Evolutionary conservation across 2,329 filamentous ascomycete species (phyloP).

Genomic region (Paecilomyces fulvus): DNA sequence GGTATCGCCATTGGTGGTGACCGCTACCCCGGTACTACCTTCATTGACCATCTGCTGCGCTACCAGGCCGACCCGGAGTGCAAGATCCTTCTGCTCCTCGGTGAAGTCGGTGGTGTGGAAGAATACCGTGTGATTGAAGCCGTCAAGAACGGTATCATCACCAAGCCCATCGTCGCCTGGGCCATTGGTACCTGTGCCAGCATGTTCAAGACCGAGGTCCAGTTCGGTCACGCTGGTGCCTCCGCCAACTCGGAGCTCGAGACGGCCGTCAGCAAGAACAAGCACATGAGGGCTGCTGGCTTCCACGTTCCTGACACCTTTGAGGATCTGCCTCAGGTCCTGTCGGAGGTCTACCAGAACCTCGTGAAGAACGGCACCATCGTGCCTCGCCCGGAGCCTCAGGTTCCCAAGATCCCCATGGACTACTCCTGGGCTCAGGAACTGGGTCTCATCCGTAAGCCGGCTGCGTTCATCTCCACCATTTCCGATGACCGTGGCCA

Average conservation of each 20-base stretch:
- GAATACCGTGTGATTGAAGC: constrained; percentile 99
- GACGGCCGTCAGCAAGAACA: constrained; percentile 94
- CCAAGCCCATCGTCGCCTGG: constrained; percentile 98
- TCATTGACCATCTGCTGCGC: constrained; percentile 95
- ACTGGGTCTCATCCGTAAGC: constrained; percentile 98
- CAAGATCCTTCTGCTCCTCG: constrained; percentile 93
- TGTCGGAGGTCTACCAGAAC: constrained; percentile 78
- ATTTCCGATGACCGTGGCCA: constrained; percentile 99
- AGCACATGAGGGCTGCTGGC: constrained; percentile 89
- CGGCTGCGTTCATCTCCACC: constrained; percentile 98
- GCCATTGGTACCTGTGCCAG: constrained; percentile 97
- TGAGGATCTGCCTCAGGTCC: constrained; percentile 76
- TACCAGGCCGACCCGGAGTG: constrained; percentile 95
- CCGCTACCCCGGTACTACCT: constrained; percentile 96
- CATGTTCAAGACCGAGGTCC: constrained; percentile 99
- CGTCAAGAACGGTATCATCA: constrained; percentile 87
- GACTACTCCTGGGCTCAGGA: constrained; percentile 99
- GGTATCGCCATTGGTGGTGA: constrained; percentile 99
- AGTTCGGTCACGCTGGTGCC: constrained; percentile 97
- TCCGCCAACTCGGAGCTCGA: constrained; percentile 99
- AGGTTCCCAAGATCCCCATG: constrained; percentile 97
- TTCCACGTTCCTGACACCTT: constrained; percentile 94
- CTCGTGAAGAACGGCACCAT: constrained; percentile 79
- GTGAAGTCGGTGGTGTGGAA: constrained; percentile 98
- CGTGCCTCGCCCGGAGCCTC: constrained; percentile 76